Base-by-base conservation (phyloP, 164 flowering plant species). In the Protea cynaroides region DNA sequence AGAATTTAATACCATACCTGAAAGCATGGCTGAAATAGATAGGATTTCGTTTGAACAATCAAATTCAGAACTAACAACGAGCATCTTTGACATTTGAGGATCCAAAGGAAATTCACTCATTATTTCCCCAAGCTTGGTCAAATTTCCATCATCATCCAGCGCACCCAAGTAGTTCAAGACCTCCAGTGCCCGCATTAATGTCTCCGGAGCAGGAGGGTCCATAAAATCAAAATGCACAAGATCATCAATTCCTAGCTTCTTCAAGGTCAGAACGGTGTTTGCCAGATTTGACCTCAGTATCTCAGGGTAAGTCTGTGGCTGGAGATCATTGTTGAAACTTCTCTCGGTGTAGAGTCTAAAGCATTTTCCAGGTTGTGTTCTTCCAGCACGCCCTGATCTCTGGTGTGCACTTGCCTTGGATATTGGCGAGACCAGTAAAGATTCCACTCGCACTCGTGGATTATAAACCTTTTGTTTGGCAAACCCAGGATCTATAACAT, bases 161-260 rank as follows among this genome's bases (percentile, higher is more conserved):
- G 98, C 97, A 60, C 98, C 98, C 81, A 94, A 79, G 68, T 90
- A 89, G 70, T 89, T 89, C 76, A 94, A 76, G 7, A 87, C 90
- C 79, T 91, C 95, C 59, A 94, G 72, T 4, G 98, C 96, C 19
- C 97, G 86, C 96, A 91, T 89, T 71, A 91, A 68, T 57, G 96
- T 94, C 82, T 94, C 96, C 1, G 96, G 98, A 21, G 98, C 96
- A 74, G 97, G 98, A 6, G 97, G 98, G 47, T 91, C 97, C 98
- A 94, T 94, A 61, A 94, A 94, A 80, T 94, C 98, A 79, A 94
- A 94, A 78, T 91, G 96, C 37, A 91, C 97, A 47, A 94, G 76
- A 68, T 91, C 90, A 82, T 94, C 98, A 51, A 94, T 91, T 10
- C 96, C 97, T 60, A 94, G 76, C 69, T 89, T 90, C 80, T 94